These are phyloP conservation scores for Diplodia sapinea DNA, from an alignment of 2,329 filamentous ascomycete genomes.

Conservation along the genomic window DNA sequence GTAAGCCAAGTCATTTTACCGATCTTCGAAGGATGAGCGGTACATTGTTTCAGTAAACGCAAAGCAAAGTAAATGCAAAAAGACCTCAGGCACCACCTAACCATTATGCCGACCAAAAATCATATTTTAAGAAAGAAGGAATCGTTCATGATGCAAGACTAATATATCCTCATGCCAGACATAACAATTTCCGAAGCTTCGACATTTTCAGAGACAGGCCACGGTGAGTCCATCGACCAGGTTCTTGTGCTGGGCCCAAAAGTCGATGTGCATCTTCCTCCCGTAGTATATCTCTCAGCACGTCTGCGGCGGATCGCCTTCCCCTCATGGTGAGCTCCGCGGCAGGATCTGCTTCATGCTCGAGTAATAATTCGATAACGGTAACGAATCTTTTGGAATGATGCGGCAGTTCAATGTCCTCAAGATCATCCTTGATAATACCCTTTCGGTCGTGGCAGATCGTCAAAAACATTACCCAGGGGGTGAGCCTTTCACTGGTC, in stretches of 20 bases:
- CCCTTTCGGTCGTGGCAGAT: too few relatives aligned
- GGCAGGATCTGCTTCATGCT: background rate
- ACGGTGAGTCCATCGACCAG: background rate
- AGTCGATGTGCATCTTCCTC: background rate
- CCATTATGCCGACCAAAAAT: too few relatives aligned
- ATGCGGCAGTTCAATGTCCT: too few relatives aligned
- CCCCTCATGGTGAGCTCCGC: too few relatives aligned
- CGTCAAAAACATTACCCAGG: background rate
- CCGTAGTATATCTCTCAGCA: fast-evolving
- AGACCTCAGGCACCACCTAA: too few relatives aligned
- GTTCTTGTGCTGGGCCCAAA: background rate
- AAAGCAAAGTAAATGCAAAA: too few relatives aligned
- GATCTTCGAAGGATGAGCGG: too few relatives aligned
- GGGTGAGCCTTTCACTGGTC: background rate
- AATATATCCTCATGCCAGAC: background rate
- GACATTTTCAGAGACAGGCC: background rate
- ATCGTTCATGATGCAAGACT: background rate
- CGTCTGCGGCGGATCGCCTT: background rate
- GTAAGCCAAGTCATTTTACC: too few relatives aligned
- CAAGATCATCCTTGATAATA: too few relatives aligned
- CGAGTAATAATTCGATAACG: background rate
- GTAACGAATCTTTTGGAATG: too few relatives aligned
- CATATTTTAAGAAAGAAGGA: too few relatives aligned
- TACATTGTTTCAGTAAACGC: too few relatives aligned
- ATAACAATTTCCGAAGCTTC: background rate